These are phyloP conservation scores for Globisporangium radiosum DNA, from an alignment of 352 stramenopile species.

Conservation along the genomic window DNA sequence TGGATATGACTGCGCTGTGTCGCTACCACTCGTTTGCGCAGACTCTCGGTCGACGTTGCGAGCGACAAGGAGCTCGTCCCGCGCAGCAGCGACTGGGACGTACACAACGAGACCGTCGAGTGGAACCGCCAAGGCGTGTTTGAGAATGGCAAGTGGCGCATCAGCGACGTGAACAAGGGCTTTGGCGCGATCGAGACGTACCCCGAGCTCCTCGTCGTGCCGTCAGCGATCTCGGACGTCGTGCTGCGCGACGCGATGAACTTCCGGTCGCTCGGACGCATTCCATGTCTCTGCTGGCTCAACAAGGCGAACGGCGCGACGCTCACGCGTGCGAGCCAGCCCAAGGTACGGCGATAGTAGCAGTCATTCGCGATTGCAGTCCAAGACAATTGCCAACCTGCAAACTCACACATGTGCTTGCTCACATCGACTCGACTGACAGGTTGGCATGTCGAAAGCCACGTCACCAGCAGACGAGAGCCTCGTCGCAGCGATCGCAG, in stretches of 20 bases:
- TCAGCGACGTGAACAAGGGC: slow-evolving; percentile 53
- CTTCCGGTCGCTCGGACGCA: slow-evolving; percentile 68
- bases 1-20: background rate
- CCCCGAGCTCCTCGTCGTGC: slow-evolving; percentile 91
- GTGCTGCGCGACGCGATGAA: slow-evolving; percentile 67
- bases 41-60: slow-evolving; percentile 32
- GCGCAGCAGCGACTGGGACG: slow-evolving; percentile 54
- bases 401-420: background rate
- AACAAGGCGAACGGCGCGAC: slow-evolving; percentile 62
- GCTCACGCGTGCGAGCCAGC: slow-evolving; percentile 73
- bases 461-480: slow-evolving; percentile 66
- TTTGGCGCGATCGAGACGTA: slow-evolving; percentile 91
- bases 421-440: slow-evolving; percentile 11
- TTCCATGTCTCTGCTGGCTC: slow-evolving; percentile 69
- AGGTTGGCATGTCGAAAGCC: slow-evolving; percentile 72
- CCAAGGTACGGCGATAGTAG: slow-evolving; percentile 30
- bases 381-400: background rate
- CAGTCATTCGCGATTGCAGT: no score
- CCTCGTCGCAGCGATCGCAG: slow-evolving; percentile 57
- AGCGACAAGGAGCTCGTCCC: slow-evolving; percentile 50
- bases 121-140: slow-evolving; percentile 73
- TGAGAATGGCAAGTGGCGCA: slow-evolving; percentile 57
- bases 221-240: slow-evolving; percentile 82
- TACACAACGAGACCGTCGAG: slow-evolving; percentile 56
- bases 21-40: background rate